Evolutionary conservation across 495 filamentous ascomycete species (phyloP), one percentile per base, ranked within the genome.

Genomic region (Extremus antarcticus): DNA sequence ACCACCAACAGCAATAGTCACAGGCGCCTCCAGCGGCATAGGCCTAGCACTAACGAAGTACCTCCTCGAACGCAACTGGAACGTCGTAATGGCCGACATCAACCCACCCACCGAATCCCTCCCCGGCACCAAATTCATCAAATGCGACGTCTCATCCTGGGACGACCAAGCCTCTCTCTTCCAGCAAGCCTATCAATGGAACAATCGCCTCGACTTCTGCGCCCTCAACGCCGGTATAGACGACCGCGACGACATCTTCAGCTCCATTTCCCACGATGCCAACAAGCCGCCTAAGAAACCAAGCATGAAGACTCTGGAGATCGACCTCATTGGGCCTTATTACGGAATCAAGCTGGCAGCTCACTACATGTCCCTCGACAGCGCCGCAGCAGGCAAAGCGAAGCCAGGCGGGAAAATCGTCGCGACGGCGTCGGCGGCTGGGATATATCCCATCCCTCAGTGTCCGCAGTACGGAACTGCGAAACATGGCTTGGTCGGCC

Each of bases 171-270:
- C 64, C 15, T 43, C 56, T 0, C 60, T 75, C 10, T 76, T 77
- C 65, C 53, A 59, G 24, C 54, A 60, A 20, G 72, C 71, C 0
- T 68, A 63, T 40, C 60, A 68, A 32, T 71, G 64, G 46, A 61
- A 61, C 21, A 65, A 61, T 4, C 66, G 67, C 11, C 66, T 77
- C 8, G 70, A 72, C 54, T 75, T 73, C 64, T 66, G 69, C 35
- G 66, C 73, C 9, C 68, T 70, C 0, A 76, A 77, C 55, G 73
- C 73, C 3, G 73, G 74, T 1, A 72, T 76, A 50, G 66, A 72
- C 52, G 73, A 73, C 47, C 59, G 58, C 0, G 69, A 73, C 45
- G 66, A 68, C 53, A 68, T 73, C 50, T 71, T 70, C 58, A 10
- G 32, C 38, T 50, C 51, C 15, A 45, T 63, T 25, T 53, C 59